These are phyloP conservation scores for Fragaria iinumae DNA, from an alignment of 306 rosid species.

Conservation along the genomic window DNA sequence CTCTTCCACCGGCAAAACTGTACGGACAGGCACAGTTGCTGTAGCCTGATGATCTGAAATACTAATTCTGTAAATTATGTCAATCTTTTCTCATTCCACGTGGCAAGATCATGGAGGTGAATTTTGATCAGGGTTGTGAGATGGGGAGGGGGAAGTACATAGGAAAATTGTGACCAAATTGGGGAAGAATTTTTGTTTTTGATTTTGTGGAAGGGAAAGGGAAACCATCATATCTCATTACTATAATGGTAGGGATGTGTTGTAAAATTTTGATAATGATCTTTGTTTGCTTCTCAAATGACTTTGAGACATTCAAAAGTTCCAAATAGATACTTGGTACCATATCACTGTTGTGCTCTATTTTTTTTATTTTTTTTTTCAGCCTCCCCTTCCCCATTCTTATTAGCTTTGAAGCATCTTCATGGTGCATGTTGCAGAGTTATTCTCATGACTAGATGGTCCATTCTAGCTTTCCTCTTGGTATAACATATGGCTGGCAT, in stretches of 20 bases:
- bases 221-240: slow-evolving; percentile 8
- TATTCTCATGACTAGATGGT: not conserved
- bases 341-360: not conserved
- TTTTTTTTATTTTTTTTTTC: not conserved
- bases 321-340: slow-evolving; percentile 13
- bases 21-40: slow-evolving; percentile 64
- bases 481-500: not conserved
- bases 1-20: slow-evolving; percentile 46
- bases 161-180: not conserved
- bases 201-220: slow-evolving; percentile 12
- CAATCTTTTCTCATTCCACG: not conserved
- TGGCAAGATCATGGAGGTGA: slow-evolving; percentile 10
- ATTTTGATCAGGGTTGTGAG: not conserved
- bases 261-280: slow-evolving; percentile 25
- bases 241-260: slow-evolving; percentile 7
- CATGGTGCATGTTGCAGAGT: not conserved
- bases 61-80: not conserved
- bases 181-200: not conserved
- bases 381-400: not conserved
- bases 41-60: slow-evolving; percentile 49
- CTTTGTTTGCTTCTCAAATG: slow-evolving; percentile 7
- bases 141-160: not conserved
- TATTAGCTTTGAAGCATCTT: not conserved
- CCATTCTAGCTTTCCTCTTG: not conserved
- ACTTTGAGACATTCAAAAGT: slow-evolving; percentile 18